Conservation (phyloP, 495 filamentous ascomycete species). For the Viridothelium virens region DNA sequence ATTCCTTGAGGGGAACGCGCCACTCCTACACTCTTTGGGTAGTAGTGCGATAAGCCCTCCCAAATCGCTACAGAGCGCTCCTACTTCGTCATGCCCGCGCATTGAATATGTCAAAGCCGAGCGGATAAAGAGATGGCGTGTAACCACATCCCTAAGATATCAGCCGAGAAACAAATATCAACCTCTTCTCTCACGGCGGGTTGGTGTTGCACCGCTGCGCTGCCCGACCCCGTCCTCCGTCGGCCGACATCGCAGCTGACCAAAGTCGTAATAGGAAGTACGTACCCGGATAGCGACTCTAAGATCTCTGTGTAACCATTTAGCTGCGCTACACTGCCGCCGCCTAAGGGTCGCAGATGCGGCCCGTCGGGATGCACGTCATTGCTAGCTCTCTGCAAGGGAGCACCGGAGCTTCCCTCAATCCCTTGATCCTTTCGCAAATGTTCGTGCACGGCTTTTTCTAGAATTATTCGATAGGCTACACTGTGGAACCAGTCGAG, state of each 20-base stretch:
- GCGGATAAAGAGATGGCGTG: too few species aligned
- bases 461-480: background rate
- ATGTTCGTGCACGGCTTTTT: background rate
- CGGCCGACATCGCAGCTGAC: background rate
- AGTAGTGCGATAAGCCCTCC: too few species aligned
- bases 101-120: too few species aligned
- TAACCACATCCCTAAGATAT: too few species aligned
- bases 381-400: conserved; percentile 5
- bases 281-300: background rate
- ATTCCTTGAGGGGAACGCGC: background rate
- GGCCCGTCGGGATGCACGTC: conserved; percentile 3
- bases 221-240: background rate
- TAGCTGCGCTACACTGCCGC: background rate
- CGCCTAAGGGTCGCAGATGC: background rate
- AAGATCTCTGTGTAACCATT: conserved; percentile 2
- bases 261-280: background rate
- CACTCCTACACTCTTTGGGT: background rate
- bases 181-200: background rate
- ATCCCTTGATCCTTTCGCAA: too few species aligned
- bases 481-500: background rate
- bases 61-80: too few species aligned
- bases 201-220: background rate
- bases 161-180: too few species aligned
- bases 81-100: too few species aligned
- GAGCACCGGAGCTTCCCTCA: background rate